Base-by-base conservation (phyloP, 768 basidiomycete species). In the Guyanaporus albipodus region DNA sequence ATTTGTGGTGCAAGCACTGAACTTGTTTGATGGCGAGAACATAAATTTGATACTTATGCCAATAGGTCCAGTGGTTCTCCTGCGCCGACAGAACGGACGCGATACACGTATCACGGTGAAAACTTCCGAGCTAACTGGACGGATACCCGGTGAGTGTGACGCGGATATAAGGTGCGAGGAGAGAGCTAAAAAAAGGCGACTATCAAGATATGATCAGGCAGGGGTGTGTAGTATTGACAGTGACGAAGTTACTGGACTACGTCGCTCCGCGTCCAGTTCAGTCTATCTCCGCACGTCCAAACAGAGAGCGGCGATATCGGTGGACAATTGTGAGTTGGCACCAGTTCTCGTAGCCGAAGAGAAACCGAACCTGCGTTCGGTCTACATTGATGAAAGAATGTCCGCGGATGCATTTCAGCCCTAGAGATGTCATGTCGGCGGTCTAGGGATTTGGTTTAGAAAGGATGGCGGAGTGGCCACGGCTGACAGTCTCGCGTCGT, bases 1-100 rank as follows among this genome's bases (percentile, higher is more conserved):
- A 73, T 73, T 49, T 56, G 38, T 33, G 49, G 34, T 8, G 29
- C 27, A 42, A 36, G 37, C 8, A 19, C 17, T 12, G n/a, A n/a
- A n/a, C n/a, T 0, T 14, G 49, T 14, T 18, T 33, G 31, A 44
- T 37, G 39, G 22, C 15, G 36, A 37, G 26, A n/a, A 29, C 15
- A 46, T 32, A n/a, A n/a, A n/a, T n/a, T 19, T n/a, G n/a, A 27
- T 28, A 24, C 32, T 59, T 61, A 46, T 54, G 62, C 46, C 23
- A 22, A 48, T 22, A 22, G 38, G 41, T 26, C 46, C 40, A 26
- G 38, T 33, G n/a, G n/a, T n/a, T n/a, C n/a, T n/a, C n/a, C n/a
- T n/a, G n/a, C n/a, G 49, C 42, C 40, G 38, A 38, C 22, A 35
- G 29, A 24, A 37, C 42, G 48, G 48, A 46, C 32, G 50, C 43